Evolutionary conservation across 805 yeast species (phyloP).

Genomic region (Wickerhamiella kurtzmanii): DNA sequence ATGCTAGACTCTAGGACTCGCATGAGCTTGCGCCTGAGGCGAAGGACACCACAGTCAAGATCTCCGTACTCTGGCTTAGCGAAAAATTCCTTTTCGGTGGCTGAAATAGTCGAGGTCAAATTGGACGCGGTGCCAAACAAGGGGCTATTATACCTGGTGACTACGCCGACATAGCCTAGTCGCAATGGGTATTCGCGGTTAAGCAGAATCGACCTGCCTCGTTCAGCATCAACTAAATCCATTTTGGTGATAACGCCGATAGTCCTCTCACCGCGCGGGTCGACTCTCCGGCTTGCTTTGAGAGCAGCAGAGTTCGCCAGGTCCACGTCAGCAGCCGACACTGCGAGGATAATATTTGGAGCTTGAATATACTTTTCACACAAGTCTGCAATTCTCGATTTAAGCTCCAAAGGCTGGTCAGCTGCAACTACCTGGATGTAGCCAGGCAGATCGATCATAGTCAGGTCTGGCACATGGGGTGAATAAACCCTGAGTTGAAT

Average conservation of each 20-base stretch:
- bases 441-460: slow-evolving; percentile 92
- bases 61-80: slow-evolving; percentile 44
- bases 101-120: slow-evolving; percentile 36
- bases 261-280: slow-evolving; percentile 90
- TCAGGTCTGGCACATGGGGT: slow-evolving; percentile 80
- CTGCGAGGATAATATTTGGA: slow-evolving; percentile 90
- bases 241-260: slow-evolving; percentile 92
- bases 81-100: slow-evolving; percentile 45
- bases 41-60: slow-evolving; percentile 62
- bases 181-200: slow-evolving; percentile 78
- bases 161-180: slow-evolving; percentile 99
- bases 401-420: slow-evolving; percentile 81
- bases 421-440: slow-evolving; percentile 94
- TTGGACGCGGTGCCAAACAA: slow-evolving; percentile 30
- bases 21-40: slow-evolving; percentile 67
- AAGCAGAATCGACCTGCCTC: slow-evolving; percentile 52
- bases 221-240: slow-evolving; percentile 70
- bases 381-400: slow-evolving; percentile 59
- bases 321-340: slow-evolving; percentile 96
- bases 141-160: slow-evolving; percentile 57
- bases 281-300: slow-evolving; percentile 76
- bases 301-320: slow-evolving; percentile 91
- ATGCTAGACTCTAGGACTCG: slow-evolving; percentile 78
- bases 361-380: slow-evolving; percentile 78
- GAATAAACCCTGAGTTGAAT: slow-evolving; percentile 85